Conservation (phyloP, 75 land plant genomes). For the Selaginella tamariscina region DNA sequence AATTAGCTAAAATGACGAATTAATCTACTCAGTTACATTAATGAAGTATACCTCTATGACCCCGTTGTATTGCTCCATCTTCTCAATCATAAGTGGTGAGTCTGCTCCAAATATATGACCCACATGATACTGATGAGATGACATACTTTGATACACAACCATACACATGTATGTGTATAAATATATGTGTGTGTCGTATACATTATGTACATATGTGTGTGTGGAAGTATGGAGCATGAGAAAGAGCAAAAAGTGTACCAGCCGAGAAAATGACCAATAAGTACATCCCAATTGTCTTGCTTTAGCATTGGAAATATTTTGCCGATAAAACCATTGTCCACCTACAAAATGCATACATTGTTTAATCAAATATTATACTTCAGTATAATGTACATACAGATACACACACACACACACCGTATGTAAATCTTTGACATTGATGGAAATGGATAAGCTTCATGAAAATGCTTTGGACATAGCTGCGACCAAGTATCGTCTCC, state of each 20-base stretch:
- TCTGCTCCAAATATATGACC: conserved; percentile 95
- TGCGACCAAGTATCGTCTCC: conserved; percentile 98
- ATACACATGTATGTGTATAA: too few relatives aligned
- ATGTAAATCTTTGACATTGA: conserved; percentile 97
- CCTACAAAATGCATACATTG: conserved; percentile 31
- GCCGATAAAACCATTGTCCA: conserved; percentile 79
- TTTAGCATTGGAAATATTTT: conserved; percentile 67
- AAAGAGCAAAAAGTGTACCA: conserved; percentile 58
- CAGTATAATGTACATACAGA: conserved; percentile 76
- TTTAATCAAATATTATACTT: background rate
- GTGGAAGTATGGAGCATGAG: too few relatives aligned
- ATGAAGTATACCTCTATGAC: conserved; percentile 76
- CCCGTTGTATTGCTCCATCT: conserved; percentile 78
- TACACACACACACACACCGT: too few relatives aligned
- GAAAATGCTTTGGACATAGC: conserved; percentile 85
- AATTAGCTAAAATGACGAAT: too few relatives aligned
- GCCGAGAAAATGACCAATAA: conserved; percentile 97
- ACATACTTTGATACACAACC: conserved; percentile 39
- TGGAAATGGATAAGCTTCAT: conserved; percentile 65
- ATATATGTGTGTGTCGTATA: too few relatives aligned
- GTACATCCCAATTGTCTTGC: conserved; percentile 79
- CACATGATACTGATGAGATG: conserved; percentile 73
- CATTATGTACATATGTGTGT: too few relatives aligned
- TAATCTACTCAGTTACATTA: too few relatives aligned
- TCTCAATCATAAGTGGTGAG: conserved; percentile 69